Base-by-base conservation (phyloP, 352 stramenopile genomes). In the Phytophthora colocasiae region DNA sequence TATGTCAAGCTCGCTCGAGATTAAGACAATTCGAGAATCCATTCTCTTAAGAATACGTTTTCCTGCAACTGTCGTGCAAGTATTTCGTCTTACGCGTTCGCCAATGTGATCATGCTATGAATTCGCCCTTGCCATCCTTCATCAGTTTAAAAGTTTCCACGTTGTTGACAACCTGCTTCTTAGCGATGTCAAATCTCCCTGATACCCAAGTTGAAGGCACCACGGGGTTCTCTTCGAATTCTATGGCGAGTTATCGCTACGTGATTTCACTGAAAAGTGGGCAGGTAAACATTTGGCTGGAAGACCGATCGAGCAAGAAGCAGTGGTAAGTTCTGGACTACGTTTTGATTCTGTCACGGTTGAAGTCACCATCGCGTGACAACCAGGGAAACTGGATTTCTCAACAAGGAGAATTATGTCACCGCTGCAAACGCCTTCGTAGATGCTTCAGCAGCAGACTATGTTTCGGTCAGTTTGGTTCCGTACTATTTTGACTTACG, bases 381-480 rank as follows among this genome's bases (percentile, higher is more conserved):
- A 19, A 4, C 12, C 27, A 40, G 46, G 46, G 27, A 27, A 53
- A 41, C 46, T 1, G 46, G 46, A 26, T 40, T 27, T 40, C n/a
- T 53, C 14, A 40, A n/a, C 27, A 53, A 53, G 46, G 15, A 39
- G 27, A 14, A 27, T 6, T 53, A 53, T n/a, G 8, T n/a, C n/a
- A 53, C 46, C 1, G 6, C 46, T 29, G 46, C 46, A 12, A 53
- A 40, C 27, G 15, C n/a, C 15, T 39, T 53, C 17, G 46, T 26
- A 7, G 27, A 53, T 27, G 27, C 27, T 3, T 9, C 27, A 27
- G 46, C 46, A 8, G 27, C 27, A 26, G 48, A 45, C 17, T 56
- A 56, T 3, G 12, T 56, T 3, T 56, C 19, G 49, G 49, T 56
- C 3, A 22, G 36, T 43, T n/a, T 40, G 14, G 4, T 40, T 11